A percentile compares a stretch with the other conserved stretches of the same genome.
These are phyloP conservation scores for Talaromyces marneffei DNA, from an alignment of 2,329 filamentous ascomycete species.

Conservation along the genomic window DNA sequence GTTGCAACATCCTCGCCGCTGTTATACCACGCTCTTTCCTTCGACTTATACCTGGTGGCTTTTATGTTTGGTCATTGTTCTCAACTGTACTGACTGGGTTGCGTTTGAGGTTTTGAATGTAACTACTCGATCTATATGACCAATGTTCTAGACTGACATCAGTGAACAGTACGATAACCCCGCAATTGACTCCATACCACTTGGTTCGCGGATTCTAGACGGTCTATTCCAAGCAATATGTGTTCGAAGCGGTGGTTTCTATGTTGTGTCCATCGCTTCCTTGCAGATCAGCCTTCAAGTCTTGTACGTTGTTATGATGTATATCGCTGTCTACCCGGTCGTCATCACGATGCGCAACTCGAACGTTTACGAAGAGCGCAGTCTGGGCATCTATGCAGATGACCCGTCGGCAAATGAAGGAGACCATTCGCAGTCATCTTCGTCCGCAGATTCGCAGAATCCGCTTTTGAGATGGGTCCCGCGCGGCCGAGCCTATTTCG, in stretches of 20 bases:
- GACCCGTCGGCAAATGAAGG: slow-evolving; percentile 16
- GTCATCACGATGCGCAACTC: slow-evolving; percentile 57
- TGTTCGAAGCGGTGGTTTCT: slow-evolving; percentile 45
- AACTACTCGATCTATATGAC: background rate
- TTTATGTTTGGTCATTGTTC: slow-evolving; percentile 44
- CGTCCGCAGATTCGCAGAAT: background rate
- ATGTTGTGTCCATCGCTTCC: slow-evolving; percentile 45
- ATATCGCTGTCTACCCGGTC: slow-evolving; percentile 57
- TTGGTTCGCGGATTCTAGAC: slow-evolving; percentile 45
- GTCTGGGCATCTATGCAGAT: slow-evolving; percentile 51
- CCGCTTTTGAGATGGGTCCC: background rate
- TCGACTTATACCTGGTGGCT: slow-evolving; percentile 55
- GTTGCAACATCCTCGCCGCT: slow-evolving; percentile 55
- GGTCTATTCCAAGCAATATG: slow-evolving; percentile 56
- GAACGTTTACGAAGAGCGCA: slow-evolving; percentile 57
- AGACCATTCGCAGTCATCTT: background rate
- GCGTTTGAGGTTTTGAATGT: slow-evolving; percentile 46
- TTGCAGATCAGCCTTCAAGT: slow-evolving; percentile 34
- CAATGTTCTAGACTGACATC: background rate
- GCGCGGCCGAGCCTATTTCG: slow-evolving; percentile 9
- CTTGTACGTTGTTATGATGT: slow-evolving; percentile 58
- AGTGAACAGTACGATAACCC: background rate
- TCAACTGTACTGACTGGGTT: slow-evolving; percentile 52
- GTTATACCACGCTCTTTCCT: slow-evolving; percentile 57
- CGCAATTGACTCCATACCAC: slow-evolving; percentile 8